A percentile compares a stretch with the other conserved stretches of the same genome.
Evolutionary conservation across 2,329 filamentous ascomycete genomes (phyloP).

Genomic region (Curvularia verruculosa): DNA sequence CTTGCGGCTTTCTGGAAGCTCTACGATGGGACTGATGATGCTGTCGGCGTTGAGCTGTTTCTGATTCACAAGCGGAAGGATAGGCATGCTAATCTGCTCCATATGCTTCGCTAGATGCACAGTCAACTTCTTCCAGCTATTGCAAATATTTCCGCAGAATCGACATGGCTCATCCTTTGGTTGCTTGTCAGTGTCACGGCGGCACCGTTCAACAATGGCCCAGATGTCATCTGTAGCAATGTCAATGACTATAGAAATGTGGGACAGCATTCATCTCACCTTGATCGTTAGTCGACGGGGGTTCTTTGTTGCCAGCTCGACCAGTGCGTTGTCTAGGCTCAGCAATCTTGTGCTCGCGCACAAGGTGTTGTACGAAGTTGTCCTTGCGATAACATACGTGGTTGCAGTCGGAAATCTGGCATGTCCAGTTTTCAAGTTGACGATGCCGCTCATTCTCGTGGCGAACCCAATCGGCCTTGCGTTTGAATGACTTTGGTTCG

Average conservation of each 20-base stretch:
- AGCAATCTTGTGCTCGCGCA: slow-evolving; percentile 84
- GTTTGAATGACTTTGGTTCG: slow-evolving; percentile 90
- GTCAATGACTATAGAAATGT: slow-evolving; percentile 19
- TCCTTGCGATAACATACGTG: slow-evolving; percentile 87
- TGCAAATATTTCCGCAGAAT: slow-evolving; percentile 82
- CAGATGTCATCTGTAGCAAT: slow-evolving; percentile 66
- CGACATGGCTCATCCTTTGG: slow-evolving; percentile 81
- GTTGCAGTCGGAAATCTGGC: slow-evolving; percentile 77
- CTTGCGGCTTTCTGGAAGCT: slow-evolving; percentile 44
- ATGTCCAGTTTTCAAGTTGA: slow-evolving; percentile 90
- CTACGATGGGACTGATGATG: slow-evolving; percentile 48
- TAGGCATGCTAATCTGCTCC: slow-evolving; percentile 86
- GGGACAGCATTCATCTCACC: slow-evolving; percentile 22
- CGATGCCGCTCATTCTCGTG: slow-evolving; percentile 93
- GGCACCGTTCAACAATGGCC: slow-evolving; percentile 79
- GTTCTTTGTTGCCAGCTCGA: slow-evolving; percentile 50
- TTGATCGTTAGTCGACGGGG: slow-evolving; percentile 30
- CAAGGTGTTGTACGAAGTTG: slow-evolving; percentile 91
- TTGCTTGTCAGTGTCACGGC: slow-evolving; percentile 67
- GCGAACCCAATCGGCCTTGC: slow-evolving; percentile 93
- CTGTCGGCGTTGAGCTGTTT: slow-evolving; percentile 48
- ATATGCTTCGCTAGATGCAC: slow-evolving; percentile 95
- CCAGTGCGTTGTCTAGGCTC: slow-evolving; percentile 79
- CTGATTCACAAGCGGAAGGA: slow-evolving; percentile 60
- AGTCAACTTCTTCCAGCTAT: slow-evolving; percentile 89